phyloP scores from a whole-genome alignment of 2,329 filamentous ascomycete species.

The Huntiella bhutanensis region DNA sequence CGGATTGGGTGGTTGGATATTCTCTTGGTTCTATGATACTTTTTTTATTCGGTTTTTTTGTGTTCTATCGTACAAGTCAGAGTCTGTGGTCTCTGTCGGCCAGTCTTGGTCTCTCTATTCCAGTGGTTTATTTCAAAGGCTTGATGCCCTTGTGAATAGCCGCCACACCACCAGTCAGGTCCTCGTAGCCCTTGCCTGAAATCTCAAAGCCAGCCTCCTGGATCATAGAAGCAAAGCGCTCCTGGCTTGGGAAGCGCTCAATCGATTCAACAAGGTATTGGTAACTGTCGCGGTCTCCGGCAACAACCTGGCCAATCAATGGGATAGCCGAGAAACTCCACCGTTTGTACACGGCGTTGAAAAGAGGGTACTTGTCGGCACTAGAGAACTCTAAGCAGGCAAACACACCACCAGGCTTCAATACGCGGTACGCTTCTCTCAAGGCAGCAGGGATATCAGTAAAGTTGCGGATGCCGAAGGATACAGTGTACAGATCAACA shows the following conservation, averaged over 20 bases:
- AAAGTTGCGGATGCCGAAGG: constrained; percentile 95
- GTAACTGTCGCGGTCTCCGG: constrained; percentile 85
- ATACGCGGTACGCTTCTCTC: constrained; percentile 64
- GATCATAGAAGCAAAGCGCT: constrained; percentile 70
- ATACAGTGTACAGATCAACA: constrained; percentile 93
- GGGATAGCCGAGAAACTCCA: constrained; percentile 95
- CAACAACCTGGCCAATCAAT: constrained; percentile 84
- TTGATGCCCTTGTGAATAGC: constrained; percentile 96
- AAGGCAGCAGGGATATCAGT: constrained; percentile 74
- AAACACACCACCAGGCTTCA: constrained; percentile 90
- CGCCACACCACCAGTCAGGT: constrained; percentile 80
- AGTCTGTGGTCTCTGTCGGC: too few species aligned
- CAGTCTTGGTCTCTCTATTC: background rate
- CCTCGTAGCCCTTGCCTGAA: constrained; percentile 67
- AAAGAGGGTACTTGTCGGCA: constrained; percentile 51
- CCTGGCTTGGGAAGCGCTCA: constrained; percentile 74
- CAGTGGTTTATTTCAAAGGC: constrained; percentile 23
- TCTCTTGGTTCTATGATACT: too few species aligned
- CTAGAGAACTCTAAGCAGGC: constrained; percentile 92
- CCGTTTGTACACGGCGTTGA: constrained; percentile 77
- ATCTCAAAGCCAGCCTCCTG: constrained; percentile 67
- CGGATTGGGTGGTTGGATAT: too few species aligned
- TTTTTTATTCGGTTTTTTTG: too few species aligned
- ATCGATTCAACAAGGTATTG: constrained; percentile 98
- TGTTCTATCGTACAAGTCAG: too few species aligned